Evolutionary conservation across 257 asterid genomes (phyloP).

Genomic region (Gentiana straminea): DNA sequence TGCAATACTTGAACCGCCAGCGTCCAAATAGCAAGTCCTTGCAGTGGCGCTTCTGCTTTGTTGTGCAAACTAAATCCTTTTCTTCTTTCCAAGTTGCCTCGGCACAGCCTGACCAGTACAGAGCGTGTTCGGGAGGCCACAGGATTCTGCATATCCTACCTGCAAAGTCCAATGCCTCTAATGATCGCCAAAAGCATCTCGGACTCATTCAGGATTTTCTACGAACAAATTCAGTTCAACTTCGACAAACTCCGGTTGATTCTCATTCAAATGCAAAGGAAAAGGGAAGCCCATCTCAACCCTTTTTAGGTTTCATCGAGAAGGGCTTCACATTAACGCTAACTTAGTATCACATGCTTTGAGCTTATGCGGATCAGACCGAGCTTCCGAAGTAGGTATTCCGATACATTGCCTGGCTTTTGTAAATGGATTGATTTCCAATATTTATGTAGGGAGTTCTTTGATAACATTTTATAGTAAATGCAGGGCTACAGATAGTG

Average conservation of each 20-base stretch:
- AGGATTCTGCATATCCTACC: conserved; percentile 16
- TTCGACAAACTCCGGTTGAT: background rate
- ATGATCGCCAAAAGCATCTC: conserved; percentile 14
- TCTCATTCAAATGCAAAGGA: conserved; percentile 3
- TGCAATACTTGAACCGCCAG: conserved; percentile 1
- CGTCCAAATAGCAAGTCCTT: background rate
- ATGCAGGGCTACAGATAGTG: conserved; percentile 12
- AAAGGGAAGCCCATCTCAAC: conserved; percentile 10
- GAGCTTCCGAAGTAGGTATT: conserved; percentile 16
- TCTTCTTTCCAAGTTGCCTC: background rate
- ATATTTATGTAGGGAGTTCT: conserved; percentile 26
- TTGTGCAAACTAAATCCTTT: background rate
- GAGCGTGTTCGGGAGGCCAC: conserved; percentile 2
- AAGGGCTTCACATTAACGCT: conserved; percentile 12
- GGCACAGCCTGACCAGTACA: background rate
- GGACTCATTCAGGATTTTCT: conserved; percentile 21
- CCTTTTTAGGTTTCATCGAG: conserved; percentile 15
- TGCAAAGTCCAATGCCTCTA: conserved; percentile 15
- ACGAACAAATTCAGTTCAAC: conserved; percentile 11
- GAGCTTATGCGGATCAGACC: conserved; percentile 17
- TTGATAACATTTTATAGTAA: conserved; percentile 19
- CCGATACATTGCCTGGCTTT: conserved; percentile 23
- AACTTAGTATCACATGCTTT: conserved; percentile 19
- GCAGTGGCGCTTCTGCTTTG: background rate
- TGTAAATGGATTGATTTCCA: conserved; percentile 14